Percentiles rank a stretch among this genome's conserved stretches.
phyloP scores from a whole-genome alignment of 768 basidiomycete genomes.

The Hygrocybe punicea region DNA sequence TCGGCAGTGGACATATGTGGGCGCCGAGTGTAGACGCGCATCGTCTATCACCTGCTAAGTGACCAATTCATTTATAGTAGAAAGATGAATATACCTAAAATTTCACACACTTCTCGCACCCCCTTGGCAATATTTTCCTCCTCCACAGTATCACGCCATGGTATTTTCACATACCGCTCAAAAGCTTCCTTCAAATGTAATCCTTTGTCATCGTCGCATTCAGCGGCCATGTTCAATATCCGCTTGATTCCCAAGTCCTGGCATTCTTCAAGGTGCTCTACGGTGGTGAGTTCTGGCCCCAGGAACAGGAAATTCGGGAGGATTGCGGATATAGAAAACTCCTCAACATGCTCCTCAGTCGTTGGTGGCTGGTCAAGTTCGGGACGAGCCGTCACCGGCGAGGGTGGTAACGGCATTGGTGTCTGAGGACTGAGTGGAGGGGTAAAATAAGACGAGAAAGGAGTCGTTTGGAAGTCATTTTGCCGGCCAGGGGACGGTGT shows the following conservation, averaged over 20 bases:
- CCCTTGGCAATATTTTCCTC: conserved; percentile 83
- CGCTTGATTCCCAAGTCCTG: conserved; percentile 74
- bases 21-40: conserved; percentile 80
- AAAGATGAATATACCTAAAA: conserved; percentile 62
- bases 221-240: conserved; percentile 87
- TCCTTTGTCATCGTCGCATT: conserved; percentile 84
- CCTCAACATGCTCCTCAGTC: conserved; percentile 57
- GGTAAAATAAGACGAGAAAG: conserved; percentile 50
- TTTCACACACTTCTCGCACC: conserved; percentile 79
- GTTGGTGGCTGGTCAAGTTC: conserved; percentile 49
- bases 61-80: background rate
- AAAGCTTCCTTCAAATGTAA: conserved; percentile 65
- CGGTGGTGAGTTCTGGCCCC: conserved; percentile 77
- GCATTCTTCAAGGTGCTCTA: conserved; percentile 74
- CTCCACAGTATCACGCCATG: conserved; percentile 94
- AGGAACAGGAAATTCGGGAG: conserved; percentile 87
- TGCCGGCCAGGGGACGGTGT: conserved; percentile 32
- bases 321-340: conserved; percentile 84
- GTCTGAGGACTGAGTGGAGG: conserved; percentile 53
- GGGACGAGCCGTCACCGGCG: conserved; percentile 64
- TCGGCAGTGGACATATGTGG: conserved; percentile 95
- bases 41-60: conserved; percentile 57
- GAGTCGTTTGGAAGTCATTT: conserved; percentile 13
- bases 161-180: conserved; percentile 80
- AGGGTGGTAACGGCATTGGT: conserved; percentile 49